Evolutionary conservation across 2,329 filamentous ascomycete species (phyloP).

Genomic region (Helminthosporium solani): DNA sequence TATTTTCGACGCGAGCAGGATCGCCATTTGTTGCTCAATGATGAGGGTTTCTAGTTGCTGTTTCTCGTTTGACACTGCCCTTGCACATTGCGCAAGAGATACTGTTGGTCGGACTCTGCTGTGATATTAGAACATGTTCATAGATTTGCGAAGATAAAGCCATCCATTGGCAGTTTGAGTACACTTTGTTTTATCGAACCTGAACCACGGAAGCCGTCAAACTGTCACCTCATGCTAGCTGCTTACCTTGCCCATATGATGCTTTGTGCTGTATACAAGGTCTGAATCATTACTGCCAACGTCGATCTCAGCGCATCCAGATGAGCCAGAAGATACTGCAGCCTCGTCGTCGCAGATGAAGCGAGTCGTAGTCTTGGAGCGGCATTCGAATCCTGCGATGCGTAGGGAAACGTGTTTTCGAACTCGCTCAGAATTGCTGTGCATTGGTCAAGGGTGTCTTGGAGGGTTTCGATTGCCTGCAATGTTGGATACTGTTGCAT

Average conservation of each 20-base stretch:
- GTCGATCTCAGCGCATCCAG: conserved; percentile 39
- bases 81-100: conserved; percentile 33
- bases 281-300: conserved; percentile 41
- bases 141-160: too few relatives aligned
- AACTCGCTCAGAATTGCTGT: conserved; percentile 30
- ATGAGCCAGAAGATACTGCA: conserved; percentile 37
- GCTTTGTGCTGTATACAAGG: conserved; percentile 41
- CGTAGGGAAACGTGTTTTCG: conserved; percentile 19
- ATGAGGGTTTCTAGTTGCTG: conserved; percentile 40
- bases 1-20: conserved; percentile 25
- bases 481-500: too few relatives aligned
- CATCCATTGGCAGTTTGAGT: too few relatives aligned
- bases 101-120: conserved; percentile 33
- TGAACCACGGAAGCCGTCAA: too few relatives aligned
- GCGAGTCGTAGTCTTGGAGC: conserved; percentile 10
- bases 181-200: too few relatives aligned
- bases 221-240: not conserved
- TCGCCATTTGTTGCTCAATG: conserved; percentile 43
- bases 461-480: conserved; percentile 37
- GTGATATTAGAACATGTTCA: not conserved
- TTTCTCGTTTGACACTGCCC: conserved; percentile 38
- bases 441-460: conserved; percentile 38
- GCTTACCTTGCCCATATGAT: conserved; percentile 43
- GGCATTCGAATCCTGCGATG: not conserved
- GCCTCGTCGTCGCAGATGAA: conserved; percentile 17